Evolutionary conservation across 2,329 filamentous ascomycete genomes (phyloP).

Genomic region (Intubia oerlemansii): DNA sequence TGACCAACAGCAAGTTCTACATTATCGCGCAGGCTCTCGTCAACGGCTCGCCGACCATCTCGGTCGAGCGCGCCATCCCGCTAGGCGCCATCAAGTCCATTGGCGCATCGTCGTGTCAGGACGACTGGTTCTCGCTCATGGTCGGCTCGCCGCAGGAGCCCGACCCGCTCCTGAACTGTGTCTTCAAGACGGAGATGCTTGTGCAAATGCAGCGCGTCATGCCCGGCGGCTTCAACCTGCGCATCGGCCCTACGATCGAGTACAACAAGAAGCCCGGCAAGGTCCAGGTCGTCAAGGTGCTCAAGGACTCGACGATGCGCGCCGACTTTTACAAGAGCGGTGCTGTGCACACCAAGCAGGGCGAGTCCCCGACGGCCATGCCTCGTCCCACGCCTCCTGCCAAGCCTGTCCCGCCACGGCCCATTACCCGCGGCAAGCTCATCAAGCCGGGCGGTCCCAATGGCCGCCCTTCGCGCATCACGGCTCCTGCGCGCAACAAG

Average conservation of each 20-base stretch:
- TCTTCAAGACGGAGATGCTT: slow-evolving; percentile 95
- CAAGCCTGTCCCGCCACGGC: slow-evolving; percentile 68
- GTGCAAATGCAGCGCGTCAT: slow-evolving; percentile 70
- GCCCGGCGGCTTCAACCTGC: slow-evolving; percentile 60
- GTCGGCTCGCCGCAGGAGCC: slow-evolving; percentile 79
- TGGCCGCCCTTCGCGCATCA: slow-evolving; percentile 55
- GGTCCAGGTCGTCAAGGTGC: slow-evolving; percentile 65
- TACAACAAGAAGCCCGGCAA: slow-evolving; percentile 98
- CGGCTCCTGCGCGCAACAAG: slow-evolving; percentile 11
- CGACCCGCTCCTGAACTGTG: slow-evolving; percentile 80
- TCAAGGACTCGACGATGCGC: slow-evolving; percentile 62
- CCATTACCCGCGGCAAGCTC: slow-evolving; percentile 83
- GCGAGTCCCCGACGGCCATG: slow-evolving; percentile 62
- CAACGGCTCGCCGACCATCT: slow-evolving; percentile 63
- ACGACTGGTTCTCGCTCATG: slow-evolving; percentile 93
- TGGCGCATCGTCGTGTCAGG: slow-evolving; percentile 57
- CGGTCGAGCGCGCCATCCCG: slow-evolving; percentile 61
- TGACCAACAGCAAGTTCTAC: slow-evolving; percentile 76
- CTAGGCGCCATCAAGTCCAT: slow-evolving; percentile 79
- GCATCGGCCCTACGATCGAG: slow-evolving; percentile 67
- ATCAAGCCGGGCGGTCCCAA: slow-evolving; percentile 78
- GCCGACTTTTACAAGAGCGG: slow-evolving; percentile 89
- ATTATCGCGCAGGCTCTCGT: slow-evolving; percentile 68
- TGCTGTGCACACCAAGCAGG: slow-evolving; percentile 65
- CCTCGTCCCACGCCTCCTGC: slow-evolving; percentile 73